Conservation (phyloP, 2,329 filamentous ascomycete species). For the Aspergillus puulaauensis region DNA sequence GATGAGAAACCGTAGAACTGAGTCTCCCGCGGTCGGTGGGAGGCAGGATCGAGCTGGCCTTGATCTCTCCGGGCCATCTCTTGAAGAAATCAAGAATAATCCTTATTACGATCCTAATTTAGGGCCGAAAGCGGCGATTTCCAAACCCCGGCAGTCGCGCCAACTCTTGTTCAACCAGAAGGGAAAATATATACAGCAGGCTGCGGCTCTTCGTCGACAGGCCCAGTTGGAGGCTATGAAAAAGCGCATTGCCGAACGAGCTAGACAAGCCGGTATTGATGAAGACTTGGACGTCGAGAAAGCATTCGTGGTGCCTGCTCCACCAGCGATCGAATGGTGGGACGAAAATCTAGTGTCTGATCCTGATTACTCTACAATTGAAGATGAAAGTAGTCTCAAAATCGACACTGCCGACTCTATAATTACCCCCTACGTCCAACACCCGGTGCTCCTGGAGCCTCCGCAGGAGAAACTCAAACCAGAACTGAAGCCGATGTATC, state of each 20-base stretch:
- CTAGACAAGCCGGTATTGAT: conserved; percentile 87
- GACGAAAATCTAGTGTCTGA: conserved; percentile 83
- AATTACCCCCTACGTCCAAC: conserved; percentile 87
- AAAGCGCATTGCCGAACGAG: conserved; percentile 82
- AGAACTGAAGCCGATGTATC: conserved; percentile 81
- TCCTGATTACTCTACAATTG: conserved; percentile 70
- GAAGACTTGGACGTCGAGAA: conserved; percentile 88
- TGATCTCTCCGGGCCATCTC: conserved; percentile 57
- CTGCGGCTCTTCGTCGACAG: conserved; percentile 82
- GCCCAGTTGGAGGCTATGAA: conserved; percentile 92
- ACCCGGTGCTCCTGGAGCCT: conserved; percentile 85
- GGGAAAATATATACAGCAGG: conserved; percentile 96
- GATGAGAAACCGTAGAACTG: conserved; percentile 54
- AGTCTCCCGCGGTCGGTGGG: conserved; percentile 38
- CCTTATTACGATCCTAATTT: conserved; percentile 78
- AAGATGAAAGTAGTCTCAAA: conserved; percentile 66
- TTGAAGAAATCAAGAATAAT: conserved; percentile 65
- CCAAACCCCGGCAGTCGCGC: conserved; percentile 67
- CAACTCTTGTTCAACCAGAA: conserved; percentile 89
- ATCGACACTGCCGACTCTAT: conserved; percentile 78
- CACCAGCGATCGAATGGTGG: conserved; percentile 95
- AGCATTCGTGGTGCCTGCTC: conserved; percentile 78
- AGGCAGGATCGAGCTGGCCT: conserved; percentile 50
- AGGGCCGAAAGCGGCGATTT: conserved; percentile 57
- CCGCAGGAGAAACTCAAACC: conserved; percentile 84